Percentiles rank a stretch among this genome's conserved stretches.
Evolutionary conservation across 2,329 filamentous ascomycete species (phyloP).

Genomic region (Teratosphaeria destructans): DNA sequence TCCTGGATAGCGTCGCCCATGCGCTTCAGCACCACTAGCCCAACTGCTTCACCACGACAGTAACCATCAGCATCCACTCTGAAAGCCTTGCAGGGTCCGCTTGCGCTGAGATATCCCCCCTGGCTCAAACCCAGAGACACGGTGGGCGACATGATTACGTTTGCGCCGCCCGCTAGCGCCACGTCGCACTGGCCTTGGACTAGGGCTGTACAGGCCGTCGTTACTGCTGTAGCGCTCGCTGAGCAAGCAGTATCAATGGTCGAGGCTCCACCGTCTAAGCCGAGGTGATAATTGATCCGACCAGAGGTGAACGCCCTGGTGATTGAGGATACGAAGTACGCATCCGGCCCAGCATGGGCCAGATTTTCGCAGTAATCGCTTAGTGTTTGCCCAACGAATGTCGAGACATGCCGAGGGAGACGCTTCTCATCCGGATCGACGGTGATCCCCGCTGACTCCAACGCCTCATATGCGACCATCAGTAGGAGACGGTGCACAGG

Average conservation of each 20-base stretch:
- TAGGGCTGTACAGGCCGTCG: constrained; percentile 17
- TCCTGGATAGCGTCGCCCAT: constrained; percentile 22
- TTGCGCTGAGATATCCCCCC: background rate
- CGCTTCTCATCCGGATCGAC: constrained; percentile 21
- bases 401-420: constrained; percentile 19
- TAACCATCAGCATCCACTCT: constrained; percentile 15
- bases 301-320: constrained; percentile 18
- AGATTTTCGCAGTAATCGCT: constrained; percentile 25
- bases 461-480: background rate
- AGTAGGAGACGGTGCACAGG: background rate
- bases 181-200: constrained; percentile 21
- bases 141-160: constrained; percentile 17
- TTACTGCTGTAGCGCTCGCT: constrained; percentile 12
- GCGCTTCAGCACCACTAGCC: constrained; percentile 19
- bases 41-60: constrained; percentile 19
- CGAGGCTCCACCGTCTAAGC: constrained; percentile 16
- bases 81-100: constrained; percentile 8
- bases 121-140: background rate
- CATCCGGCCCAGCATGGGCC: constrained; percentile 14
- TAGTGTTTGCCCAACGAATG: constrained; percentile 24
- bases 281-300: constrained; percentile 12
- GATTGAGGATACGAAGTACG: constrained; percentile 17
- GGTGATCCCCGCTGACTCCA: constrained; percentile 9
- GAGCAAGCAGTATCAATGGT: constrained; percentile 24
- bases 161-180: constrained; percentile 20